phyloP scores from a whole-genome alignment of 345 rosid species.

The Citrus maxima region DNA sequence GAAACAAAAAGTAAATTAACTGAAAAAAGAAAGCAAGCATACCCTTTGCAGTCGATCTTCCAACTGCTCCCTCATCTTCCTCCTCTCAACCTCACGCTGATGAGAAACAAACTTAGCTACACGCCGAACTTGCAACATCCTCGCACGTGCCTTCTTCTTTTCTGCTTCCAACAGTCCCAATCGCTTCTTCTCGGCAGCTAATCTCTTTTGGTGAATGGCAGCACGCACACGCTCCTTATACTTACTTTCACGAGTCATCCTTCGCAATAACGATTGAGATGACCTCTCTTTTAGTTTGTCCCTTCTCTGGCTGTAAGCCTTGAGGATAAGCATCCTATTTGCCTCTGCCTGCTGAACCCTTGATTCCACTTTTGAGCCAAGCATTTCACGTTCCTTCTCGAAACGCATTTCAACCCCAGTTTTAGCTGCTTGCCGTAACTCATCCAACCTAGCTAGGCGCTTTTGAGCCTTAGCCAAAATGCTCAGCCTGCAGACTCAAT shows the following conservation, averaged over 20 bases:
- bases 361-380: conserved; percentile 72
- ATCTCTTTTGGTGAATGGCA: conserved; percentile 86
- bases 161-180: conserved; percentile 82
- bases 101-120: conserved; percentile 73
- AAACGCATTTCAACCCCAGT: conserved; percentile 69
- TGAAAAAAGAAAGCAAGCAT: conserved; percentile 15
- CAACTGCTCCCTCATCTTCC: conserved; percentile 73
- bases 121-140: conserved; percentile 63
- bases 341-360: conserved; percentile 88
- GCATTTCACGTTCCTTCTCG: conserved; percentile 77
- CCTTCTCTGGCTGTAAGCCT: conserved; percentile 66
- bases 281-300: conserved; percentile 81
- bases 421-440: conserved; percentile 90
- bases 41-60: conserved; percentile 90
- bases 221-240: conserved; percentile 82
- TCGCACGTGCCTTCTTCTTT: conserved; percentile 79
- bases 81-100: conserved; percentile 89
- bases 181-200: conserved; percentile 91
- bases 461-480: conserved; percentile 75
- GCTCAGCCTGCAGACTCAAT: conserved; percentile 48
- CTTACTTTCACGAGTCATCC: conserved; percentile 82
- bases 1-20: neutral
- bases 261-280: conserved; percentile 69
- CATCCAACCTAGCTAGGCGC: conserved; percentile 85
- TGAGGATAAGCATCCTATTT: conserved; percentile 82